A percentile compares a stretch with the other conserved stretches of the same genome.
Evolutionary conservation across 495 filamentous ascomycete species (phyloP).

Genomic region (Penicillium roqueforti): DNA sequence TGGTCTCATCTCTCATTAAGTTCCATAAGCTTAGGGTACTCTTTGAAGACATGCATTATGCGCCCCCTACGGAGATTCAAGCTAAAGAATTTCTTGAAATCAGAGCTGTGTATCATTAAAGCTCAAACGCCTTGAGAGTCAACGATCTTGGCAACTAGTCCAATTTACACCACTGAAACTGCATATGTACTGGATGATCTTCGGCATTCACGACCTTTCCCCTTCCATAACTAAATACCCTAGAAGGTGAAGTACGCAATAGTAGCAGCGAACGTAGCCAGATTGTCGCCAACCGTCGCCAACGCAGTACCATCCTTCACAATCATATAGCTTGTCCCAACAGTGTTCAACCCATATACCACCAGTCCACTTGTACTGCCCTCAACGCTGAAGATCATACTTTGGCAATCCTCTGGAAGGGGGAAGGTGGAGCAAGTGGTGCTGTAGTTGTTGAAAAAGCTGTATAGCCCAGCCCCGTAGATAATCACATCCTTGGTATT

Average conservation of each 20-base stretch:
- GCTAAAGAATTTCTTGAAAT: too few species aligned
- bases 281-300: conserved; percentile 50
- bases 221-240: not conserved
- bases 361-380: conserved; percentile 29
- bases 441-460: conserved; percentile 65
- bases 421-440: conserved; percentile 44
- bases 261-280: conserved; percentile 50
- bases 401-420: conserved; percentile 54
- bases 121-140: too few species aligned
- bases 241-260: conserved; percentile 45
- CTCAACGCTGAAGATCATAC: conserved; percentile 56
- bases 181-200: too few species aligned
- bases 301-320: conserved; percentile 45
- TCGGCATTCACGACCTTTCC: too few species aligned
- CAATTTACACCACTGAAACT: too few species aligned
- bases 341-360: conserved; percentile 49
- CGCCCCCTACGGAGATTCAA: too few species aligned
- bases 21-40: too few species aligned
- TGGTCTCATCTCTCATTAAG: too few species aligned
- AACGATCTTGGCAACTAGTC: too few species aligned
- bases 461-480: conserved; percentile 71
- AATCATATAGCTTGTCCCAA: conserved; percentile 47
- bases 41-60: too few species aligned
- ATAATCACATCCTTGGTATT: conserved; percentile 54
- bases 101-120: too few species aligned